phyloP scores from a whole-genome alignment of 495 filamentous ascomycete genomes.

The Penicillium nucicola region DNA sequence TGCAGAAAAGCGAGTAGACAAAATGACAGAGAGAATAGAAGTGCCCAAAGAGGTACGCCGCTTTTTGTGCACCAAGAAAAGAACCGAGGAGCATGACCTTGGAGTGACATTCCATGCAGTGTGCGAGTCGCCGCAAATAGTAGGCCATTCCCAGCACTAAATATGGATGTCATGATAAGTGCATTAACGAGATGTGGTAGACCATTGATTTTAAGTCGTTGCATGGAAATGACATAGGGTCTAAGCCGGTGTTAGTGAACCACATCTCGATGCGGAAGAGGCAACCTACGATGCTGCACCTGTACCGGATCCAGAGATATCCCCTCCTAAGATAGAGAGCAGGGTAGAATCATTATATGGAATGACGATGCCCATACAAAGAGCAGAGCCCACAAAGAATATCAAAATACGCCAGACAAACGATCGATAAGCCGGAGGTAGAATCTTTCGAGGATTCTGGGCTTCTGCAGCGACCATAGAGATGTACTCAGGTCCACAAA shows the following conservation, averaged over 20 bases:
- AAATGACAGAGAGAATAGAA: slow-evolving; percentile 35
- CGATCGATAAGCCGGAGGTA: slow-evolving; percentile 62
- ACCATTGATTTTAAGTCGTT: slow-evolving; percentile 58
- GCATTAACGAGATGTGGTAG: slow-evolving; percentile 75
- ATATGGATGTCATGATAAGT: slow-evolving; percentile 65
- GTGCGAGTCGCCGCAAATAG: slow-evolving; percentile 49
- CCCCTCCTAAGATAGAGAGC: slow-evolving; percentile 26
- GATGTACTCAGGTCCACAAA: slow-evolving; percentile 65
- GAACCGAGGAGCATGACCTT: slow-evolving; percentile 59
- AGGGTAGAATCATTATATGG: slow-evolving; percentile 56
- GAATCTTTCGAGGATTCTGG: slow-evolving; percentile 56
- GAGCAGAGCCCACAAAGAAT: slow-evolving; percentile 70
- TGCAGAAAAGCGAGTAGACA: slow-evolving; percentile 34
- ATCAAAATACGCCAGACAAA: slow-evolving; percentile 67
- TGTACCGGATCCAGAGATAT: slow-evolving; percentile 30
- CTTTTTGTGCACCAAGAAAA: slow-evolving; percentile 43
- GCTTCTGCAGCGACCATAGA: slow-evolving; percentile 76
- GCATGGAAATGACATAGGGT: slow-evolving; percentile 82
- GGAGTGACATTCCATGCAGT: slow-evolving; percentile 66
- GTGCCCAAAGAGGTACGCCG: slow-evolving; percentile 44
- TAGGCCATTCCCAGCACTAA: slow-evolving; percentile 78
- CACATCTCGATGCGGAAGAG: background rate
- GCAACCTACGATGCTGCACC: slow-evolving; percentile 52
- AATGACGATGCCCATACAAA: slow-evolving; percentile 65
- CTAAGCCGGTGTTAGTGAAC: background rate